These are phyloP conservation scores for Pseudozyma flocculosa DNA, from an alignment of 1,284 basidiomycete species.

Conservation along the genomic window DNA sequence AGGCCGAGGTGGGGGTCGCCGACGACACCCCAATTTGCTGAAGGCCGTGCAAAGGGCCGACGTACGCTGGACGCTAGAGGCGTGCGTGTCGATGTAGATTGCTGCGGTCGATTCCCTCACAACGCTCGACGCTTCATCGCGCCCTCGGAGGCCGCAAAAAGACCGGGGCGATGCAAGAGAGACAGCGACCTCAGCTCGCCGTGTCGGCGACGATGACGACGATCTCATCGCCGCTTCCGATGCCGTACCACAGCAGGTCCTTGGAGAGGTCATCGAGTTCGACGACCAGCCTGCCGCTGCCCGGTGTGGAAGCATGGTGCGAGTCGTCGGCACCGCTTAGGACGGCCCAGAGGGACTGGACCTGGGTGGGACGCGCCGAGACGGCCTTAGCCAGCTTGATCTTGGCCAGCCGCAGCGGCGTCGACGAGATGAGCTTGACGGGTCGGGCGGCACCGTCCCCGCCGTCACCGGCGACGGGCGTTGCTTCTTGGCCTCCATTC, in stretches of 20 bases:
- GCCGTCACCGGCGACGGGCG: constrained; percentile 1
- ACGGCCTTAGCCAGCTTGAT: constrained; percentile 22
- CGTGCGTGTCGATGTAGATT: no score
- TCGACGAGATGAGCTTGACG: constrained; percentile 16
- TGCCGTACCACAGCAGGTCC: constrained; percentile 34
- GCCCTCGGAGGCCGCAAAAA: no score
- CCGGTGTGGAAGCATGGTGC: no score
- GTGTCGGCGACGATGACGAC: constrained; percentile 3
- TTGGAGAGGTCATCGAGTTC: constrained; percentile 29
- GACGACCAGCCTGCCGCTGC: constrained; percentile 17
- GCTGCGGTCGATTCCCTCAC: no score
- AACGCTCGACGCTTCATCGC: no score
- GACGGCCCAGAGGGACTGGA: constrained; percentile 26
- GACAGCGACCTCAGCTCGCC: no score
- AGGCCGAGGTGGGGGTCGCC: no score
- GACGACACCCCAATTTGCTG: no score
- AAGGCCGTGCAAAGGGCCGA: no score
- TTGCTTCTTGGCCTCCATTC: no score
- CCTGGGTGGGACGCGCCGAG: constrained; percentile 6
- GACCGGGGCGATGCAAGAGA: no score
- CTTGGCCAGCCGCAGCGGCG: constrained; percentile 34
- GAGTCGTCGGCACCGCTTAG: background rate
- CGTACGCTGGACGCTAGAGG: no score
- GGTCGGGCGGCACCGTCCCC: constrained; percentile 1
- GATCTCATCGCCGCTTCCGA: constrained; percentile 11